A percentile compares a stretch with the other conserved stretches of the same genome.
phyloP scores from a whole-genome alignment of 1,139 yeast genomes.

The Geotrichum europaeum region DNA sequence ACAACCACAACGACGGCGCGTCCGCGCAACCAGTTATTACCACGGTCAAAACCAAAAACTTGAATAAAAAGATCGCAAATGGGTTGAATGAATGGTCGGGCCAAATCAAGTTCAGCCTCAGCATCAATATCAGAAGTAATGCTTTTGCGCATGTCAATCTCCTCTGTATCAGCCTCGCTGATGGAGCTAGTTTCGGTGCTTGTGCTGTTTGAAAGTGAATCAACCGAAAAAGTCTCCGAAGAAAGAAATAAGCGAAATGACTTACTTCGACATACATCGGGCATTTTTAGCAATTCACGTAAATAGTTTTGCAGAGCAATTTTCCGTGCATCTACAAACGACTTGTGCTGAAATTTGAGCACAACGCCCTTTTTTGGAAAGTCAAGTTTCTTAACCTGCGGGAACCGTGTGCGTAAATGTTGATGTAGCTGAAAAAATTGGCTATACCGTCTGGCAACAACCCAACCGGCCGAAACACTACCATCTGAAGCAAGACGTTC shows the following conservation, averaged over 20 bases:
- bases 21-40: constrained; percentile 74
- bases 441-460: constrained; percentile 79
- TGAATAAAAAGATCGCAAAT: constrained; percentile 70
- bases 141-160: constrained; percentile 10
- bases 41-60: constrained; percentile 59
- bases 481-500: constrained; percentile 47
- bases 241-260: constrained; percentile 74
- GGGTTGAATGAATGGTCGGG: constrained; percentile 62
- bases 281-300: constrained; percentile 49
- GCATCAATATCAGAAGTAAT: constrained; percentile 10
- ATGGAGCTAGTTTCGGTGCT: constrained; percentile 7
- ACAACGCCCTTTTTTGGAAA: constrained; percentile 65
- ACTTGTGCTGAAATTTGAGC: constrained; percentile 56
- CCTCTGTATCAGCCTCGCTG: constrained; percentile 17
- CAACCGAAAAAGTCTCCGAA: constrained; percentile 51
- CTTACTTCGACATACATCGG: constrained; percentile 66
- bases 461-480: constrained; percentile 70
- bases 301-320: constrained; percentile 58
- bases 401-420: constrained; percentile 51
- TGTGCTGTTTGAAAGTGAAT: constrained; percentile 17
- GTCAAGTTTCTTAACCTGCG: constrained; percentile 45
- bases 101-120: constrained; percentile 17
- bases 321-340: constrained; percentile 62
- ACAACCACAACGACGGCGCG: constrained; percentile 73
- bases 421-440: constrained; percentile 73